Percentiles rank a stretch among this genome's conserved stretches.
Conservation (phyloP, 345 rosid species). For the Murraya paniculata region DNA sequence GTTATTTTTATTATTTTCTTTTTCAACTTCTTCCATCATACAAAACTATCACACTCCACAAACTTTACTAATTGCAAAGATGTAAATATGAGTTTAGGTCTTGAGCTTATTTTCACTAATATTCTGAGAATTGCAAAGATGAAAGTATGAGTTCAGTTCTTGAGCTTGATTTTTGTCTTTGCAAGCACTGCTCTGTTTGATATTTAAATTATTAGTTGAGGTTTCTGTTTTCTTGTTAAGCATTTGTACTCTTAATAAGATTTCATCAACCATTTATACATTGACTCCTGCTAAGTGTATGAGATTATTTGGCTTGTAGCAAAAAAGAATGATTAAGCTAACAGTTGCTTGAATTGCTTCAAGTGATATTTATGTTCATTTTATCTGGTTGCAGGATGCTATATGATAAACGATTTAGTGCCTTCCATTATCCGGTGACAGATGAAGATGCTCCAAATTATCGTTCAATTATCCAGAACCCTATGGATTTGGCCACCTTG, state of each 20-base stretch:
- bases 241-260: background rate
- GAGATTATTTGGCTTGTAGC: background rate
- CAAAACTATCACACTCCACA: background rate
- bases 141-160: background rate
- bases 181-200: too few species aligned
- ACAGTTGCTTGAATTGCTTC: background rate
- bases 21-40: background rate
- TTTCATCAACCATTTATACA: background rate
- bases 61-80: background rate
- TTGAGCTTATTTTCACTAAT: background rate
- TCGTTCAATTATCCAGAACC: conserved; percentile 79
- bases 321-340: background rate
- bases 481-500: conserved; percentile 92
- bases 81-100: background rate
- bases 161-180: background rate
- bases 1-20: background rate
- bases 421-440: conserved; percentile 86
- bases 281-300: background rate
- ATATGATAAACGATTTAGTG: conserved; percentile 86
- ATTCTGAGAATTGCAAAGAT: background rate
- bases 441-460: conserved; percentile 99
- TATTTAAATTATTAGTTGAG: background rate
- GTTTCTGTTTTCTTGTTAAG: background rate
- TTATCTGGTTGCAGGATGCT: conserved; percentile 54
- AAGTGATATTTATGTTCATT: background rate